Evolutionary conservation across 768 basidiomycete genomes (phyloP).

Genomic region (Leccinum incarnatum): DNA sequence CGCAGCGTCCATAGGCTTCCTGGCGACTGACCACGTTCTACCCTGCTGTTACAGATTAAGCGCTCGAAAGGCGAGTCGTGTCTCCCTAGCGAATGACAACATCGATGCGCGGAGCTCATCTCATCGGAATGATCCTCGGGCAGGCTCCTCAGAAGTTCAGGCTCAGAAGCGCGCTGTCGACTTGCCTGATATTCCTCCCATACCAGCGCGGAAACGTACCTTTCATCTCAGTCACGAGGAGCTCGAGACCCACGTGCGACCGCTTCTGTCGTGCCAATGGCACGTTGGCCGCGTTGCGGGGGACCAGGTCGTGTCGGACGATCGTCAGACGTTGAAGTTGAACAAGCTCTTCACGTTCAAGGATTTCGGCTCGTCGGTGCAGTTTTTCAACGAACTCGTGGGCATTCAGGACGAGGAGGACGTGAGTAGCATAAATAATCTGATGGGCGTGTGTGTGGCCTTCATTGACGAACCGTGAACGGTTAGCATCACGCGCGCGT

Average conservation of each 20-base stretch:
- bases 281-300: conserved; percentile 18
- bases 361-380: conserved; percentile 21
- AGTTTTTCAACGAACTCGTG: conserved; percentile 29
- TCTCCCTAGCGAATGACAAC: not conserved
- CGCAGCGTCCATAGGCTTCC: not conserved
- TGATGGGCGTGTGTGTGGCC: not conserved
- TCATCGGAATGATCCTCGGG: not conserved
- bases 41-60: conserved; percentile 11
- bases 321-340: conserved; percentile 19
- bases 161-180: conserved; percentile 8
- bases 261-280: conserved; percentile 36
- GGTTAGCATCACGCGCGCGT: conserved; percentile 34
- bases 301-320: not conserved
- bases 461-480: not conserved
- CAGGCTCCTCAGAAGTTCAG: conserved; percentile 21
- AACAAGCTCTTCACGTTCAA: conserved; percentile 31
- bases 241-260: conserved; percentile 33
- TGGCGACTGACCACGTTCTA: not conserved
- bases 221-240: conserved; percentile 35
- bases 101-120: not conserved
- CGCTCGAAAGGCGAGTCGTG: conserved; percentile 22
- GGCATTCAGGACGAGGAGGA: conserved; percentile 31
- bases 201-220: conserved; percentile 33
- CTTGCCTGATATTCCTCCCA: conserved; percentile 26
- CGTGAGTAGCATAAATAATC: conserved; percentile 19